Evolutionary conservation across 106 monocot species (phyloP), one percentile per base, ranked within the genome.

Genomic region (Gastrodia elata): DNA sequence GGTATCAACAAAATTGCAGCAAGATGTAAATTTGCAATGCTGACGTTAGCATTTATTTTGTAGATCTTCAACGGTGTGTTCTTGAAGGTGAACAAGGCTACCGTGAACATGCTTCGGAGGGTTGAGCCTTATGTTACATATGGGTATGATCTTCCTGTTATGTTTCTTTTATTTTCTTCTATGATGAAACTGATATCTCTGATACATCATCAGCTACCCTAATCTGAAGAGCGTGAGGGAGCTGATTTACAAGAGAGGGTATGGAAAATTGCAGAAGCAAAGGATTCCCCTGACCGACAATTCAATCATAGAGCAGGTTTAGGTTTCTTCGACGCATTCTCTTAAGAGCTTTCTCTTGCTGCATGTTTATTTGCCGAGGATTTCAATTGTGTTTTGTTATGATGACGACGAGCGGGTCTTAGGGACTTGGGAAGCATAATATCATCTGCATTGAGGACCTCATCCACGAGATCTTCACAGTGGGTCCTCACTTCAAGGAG

Each of bases 401-500:
- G 15, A 38, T 68, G 15, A 68, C 13, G 3, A 0, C 13, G 28
- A 11, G 69, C 81, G 85, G 85, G 37, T 9, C 64, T 85, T 69
- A 85, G 85, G 85, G 37, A 6, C 64, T 85, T 57, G 85, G 85
- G 1, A 85, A 85, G 52, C 37, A 76, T 64, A 78, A 78, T 0
- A 85, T 85, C 37, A 76, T 76, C 30, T 79, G 81, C 71, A 79
- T 85, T 30, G 85, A 85, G 32, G 85, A 85, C 64, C 78, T 85
- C 67, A 68, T 85, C 46, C 85, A 85, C 65, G 85, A 85, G 48
- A 82, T 85, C 56, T 43, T 85, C 78, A 82, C 85, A 10, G 85
- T 85, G 32, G 85, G 85, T 5, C 81, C 81, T 20, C 85, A 85
- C 67, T 85, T 85, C 71, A 81, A 82, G 71, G 85, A 82, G 61